Base-by-base conservation (phyloP, 2,329 filamentous ascomycete genomes). In the Fusarium gaditjirri region DNA sequence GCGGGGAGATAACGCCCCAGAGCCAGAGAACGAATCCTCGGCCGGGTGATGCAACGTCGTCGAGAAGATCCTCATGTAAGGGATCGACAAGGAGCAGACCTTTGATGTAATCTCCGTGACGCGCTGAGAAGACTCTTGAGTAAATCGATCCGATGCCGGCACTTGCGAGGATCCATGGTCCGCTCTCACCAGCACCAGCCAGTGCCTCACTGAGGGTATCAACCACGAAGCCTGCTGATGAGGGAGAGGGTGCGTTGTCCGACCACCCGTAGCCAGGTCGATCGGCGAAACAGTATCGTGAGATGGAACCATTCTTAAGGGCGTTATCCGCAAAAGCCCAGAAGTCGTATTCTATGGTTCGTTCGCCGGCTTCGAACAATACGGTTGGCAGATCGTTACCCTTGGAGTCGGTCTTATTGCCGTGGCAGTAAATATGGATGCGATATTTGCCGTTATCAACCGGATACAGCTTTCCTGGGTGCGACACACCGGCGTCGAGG, bases 221-320 rank as follows among this genome's bases (percentile, higher is more conserved):
- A 9, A 93, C 91, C n/a, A 93, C 92, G 89, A 98, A 97, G 46
- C 95, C 94, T 8, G 94, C 95, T 9, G 94, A 97, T 76, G 97
- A 91, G 0, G 96, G 96, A 10, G 95, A 98, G 4, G 96, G 96
- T 0, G 95, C 94, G 61, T 96, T 95, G 81, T 99, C 96, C 50
- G 88, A 90, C 86, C 94, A 97, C 11, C 89, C 95, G 61, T 95
- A 88, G 3, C 96, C 96, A 2, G 96, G 96, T 27, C 96, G 92
- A 80, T 99, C 96, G 79, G 94, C 95, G 81, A 97, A 98, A 86
- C 96, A 99, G 84, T 97, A 98, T 66, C 95, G 91, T 61, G 86
- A 85, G 75, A 99, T 96, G 49, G 92, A 93, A 42, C 94, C 93
- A 76, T 96, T 96, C 71, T 90, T 86, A 72, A 94, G 85, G 2